Evolutionary conservation across 106 monocot species (phyloP), one percentile per base, ranked within the genome.

Genomic region (Ottelia alismoides): DNA sequence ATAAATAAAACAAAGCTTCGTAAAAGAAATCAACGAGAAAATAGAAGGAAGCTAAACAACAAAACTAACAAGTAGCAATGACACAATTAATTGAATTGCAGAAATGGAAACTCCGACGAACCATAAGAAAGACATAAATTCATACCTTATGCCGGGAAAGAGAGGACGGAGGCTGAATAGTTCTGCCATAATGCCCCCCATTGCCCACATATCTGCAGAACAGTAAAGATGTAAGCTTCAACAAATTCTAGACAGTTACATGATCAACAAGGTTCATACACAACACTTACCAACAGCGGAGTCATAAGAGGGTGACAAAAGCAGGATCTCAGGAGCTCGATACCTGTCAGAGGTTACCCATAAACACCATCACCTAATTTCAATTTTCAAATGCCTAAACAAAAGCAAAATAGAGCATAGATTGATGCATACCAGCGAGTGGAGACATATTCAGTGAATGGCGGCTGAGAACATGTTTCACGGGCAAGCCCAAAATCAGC

Each of bases 401-500:
- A 25, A 16, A 40, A 47, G 25, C 51, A 10, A 47, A 22, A 67
- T 35, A 3, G 28, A 20, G 2, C 27, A 61, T 43, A 16, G 6
- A 6, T 43, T 43, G 6, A 43, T 43, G 10, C 16, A 43, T 43
- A 88, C 94, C 94, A 94, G 31, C 94, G 84, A 14, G 94, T 94
- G 45, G 94, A 94, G 25, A 94, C 94, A 72, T 94, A 94, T 88
- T 94, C 94, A 58, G 94, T 94, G 65, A 75, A 94, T 1, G 94
- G 94, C 47, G 84, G 94, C 25, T 76, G 62, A 18, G 94, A 88
- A 58, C 55, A 71, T 60, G 76, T 63, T 71, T 94, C 94, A 58
- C 94, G 88, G 72, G 94, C 94, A 71, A 94, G 94, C 17, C 88
- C 94, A 84, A 94, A 84, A 76, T 94, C 94, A 57, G 88, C 94